Percentiles rank a stretch among this genome's conserved stretches.
phyloP scores from a whole-genome alignment of 2,329 filamentous ascomycete genomes.

The Aspergillus udagawae region DNA sequence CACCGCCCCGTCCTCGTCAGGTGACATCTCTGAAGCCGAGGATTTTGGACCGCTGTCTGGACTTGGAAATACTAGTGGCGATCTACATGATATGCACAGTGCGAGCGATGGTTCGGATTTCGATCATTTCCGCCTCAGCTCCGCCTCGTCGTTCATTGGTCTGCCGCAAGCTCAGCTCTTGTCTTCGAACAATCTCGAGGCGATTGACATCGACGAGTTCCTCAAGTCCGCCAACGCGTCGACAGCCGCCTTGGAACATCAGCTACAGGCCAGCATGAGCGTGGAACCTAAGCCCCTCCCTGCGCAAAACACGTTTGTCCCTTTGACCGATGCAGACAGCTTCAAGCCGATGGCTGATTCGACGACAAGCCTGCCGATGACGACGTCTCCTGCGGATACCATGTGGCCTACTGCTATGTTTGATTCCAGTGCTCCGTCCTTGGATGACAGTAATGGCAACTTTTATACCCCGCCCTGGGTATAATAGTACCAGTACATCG shows the following conservation, averaged over 20 bases:
- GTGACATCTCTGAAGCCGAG: conserved; percentile 47
- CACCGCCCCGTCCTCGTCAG: conserved; percentile 44
- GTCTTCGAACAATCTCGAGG: conserved; percentile 37
- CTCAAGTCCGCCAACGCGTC: conserved; percentile 40
- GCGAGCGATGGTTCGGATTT: conserved; percentile 40
- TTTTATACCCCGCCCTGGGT: conserved; percentile 32
- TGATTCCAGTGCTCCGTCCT: conserved; percentile 24
- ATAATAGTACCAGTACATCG: conserved; percentile 13
- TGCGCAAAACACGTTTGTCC: conserved; percentile 24
- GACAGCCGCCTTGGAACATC: conserved; percentile 38
- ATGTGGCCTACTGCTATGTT: conserved; percentile 32
- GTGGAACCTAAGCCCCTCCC: conserved; percentile 32
- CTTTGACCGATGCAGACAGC: conserved; percentile 20
- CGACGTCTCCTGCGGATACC: conserved; percentile 27
- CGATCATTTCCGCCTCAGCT: conserved; percentile 39
- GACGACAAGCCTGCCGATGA: conserved; percentile 17
- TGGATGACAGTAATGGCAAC: conserved; percentile 24
- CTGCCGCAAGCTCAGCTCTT: conserved; percentile 40
- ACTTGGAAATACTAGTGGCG: conserved; percentile 23
- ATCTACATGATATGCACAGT: conserved; percentile 38
- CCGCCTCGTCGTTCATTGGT: conserved; percentile 41
- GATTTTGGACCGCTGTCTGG: conserved; percentile 38
- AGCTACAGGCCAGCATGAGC: conserved; percentile 35
- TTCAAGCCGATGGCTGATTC: conserved; percentile 21
- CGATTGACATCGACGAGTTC: conserved; percentile 43